These are phyloP conservation scores for Paramecium primaurelia DNA, from an alignment of 73 alveolate species.

Conservation along the genomic window DNA sequence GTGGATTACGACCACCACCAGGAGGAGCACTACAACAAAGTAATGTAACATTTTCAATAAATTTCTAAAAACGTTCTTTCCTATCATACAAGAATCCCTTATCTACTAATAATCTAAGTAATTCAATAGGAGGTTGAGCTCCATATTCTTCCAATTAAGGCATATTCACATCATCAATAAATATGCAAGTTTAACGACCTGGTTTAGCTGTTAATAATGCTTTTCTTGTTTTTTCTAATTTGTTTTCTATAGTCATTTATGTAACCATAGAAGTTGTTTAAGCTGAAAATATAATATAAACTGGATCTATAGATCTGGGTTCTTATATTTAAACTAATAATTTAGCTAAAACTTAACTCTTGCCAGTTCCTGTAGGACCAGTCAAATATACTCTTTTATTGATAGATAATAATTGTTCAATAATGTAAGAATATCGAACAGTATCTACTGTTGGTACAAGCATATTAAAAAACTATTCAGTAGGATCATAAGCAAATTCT, in stretches of 20 bases:
- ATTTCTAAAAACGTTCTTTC: conserved; percentile 94
- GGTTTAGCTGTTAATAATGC: conserved; percentile 70
- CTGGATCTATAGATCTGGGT: conserved; percentile 86
- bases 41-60: conserved; percentile 95
- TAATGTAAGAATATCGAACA: conserved; percentile 85
- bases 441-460: conserved; percentile 98
- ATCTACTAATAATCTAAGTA: conserved; percentile 95
- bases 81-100: conserved; percentile 97
- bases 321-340: conserved; percentile 73
- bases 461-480: conserved; percentile 65
- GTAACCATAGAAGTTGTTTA: conserved; percentile 94
- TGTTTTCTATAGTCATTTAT: conserved; percentile 92
- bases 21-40: conserved; percentile 99
- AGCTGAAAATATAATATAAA: conserved; percentile 97
- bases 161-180: conserved; percentile 99
- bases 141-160: conserved; percentile 98
- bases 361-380: conserved; percentile 99
- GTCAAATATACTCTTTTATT: conserved; percentile 90
- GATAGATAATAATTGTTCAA: conserved; percentile 80
- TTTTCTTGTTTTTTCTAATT: conserved; percentile 67
- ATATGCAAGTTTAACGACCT: conserved; percentile 82
- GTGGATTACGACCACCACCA: conserved; percentile 97
- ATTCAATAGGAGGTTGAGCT: conserved; percentile 99
- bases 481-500: conserved; percentile 59
- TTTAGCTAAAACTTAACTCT: conserved; percentile 84